These are phyloP conservation scores for Raphanus raphanistrum DNA, from an alignment of 345 rosid genomes.

Conservation along the genomic window DNA sequence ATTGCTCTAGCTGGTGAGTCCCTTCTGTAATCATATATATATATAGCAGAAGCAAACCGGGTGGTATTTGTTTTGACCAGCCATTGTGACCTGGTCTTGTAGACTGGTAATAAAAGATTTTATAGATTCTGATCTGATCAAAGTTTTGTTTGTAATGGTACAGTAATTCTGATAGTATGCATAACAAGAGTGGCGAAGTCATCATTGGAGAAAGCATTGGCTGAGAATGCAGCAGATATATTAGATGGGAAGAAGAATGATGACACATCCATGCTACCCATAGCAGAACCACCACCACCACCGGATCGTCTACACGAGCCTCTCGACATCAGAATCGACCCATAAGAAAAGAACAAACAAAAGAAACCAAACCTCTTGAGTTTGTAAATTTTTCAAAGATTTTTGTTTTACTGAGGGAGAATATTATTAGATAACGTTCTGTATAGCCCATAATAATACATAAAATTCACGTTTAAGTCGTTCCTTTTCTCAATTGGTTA, in stretches of 20 bases:
- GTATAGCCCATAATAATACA: slow-evolving; percentile 22
- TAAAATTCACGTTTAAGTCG: not conserved
- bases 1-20: slow-evolving; percentile 44
- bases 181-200: slow-evolving; percentile 50
- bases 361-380: slow-evolving; percentile 12
- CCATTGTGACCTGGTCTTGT: not conserved
- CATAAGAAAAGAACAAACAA: not conserved
- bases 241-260: slow-evolving; percentile 35
- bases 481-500: not conserved
- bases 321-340: slow-evolving; percentile 38
- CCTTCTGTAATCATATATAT: not conserved
- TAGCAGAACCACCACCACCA: slow-evolving; percentile 28
- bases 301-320: slow-evolving; percentile 33
- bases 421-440: slow-evolving; percentile 19
- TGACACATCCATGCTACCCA: slow-evolving; percentile 24
- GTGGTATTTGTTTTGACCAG: not conserved
- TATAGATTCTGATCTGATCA: not conserved
- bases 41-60: not conserved
- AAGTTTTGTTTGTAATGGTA: not conserved
- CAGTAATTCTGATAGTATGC: slow-evolving; percentile 44
- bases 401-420: slow-evolving; percentile 5
- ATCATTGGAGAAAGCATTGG: slow-evolving; percentile 48
- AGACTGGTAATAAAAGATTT: not conserved
- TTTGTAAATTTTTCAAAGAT: slow-evolving; percentile 27
- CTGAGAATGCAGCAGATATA: slow-evolving; percentile 39